Percentiles rank a stretch among this genome's conserved stretches.
phyloP scores from a whole-genome alignment of 2,329 filamentous ascomycete genomes.

The Fusarium redolens region DNA sequence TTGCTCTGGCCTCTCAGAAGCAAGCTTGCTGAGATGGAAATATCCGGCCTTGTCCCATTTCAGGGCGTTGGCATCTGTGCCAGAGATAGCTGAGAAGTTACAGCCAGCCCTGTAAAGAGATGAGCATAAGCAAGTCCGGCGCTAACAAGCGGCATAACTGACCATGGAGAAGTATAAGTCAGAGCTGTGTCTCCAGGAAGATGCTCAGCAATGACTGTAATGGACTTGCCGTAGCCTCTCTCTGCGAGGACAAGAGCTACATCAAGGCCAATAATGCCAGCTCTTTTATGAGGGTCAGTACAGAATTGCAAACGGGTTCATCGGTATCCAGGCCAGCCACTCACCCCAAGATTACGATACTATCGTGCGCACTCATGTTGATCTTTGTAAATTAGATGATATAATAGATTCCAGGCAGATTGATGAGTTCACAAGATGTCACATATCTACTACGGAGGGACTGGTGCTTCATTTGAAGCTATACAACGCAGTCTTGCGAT shows the following conservation, averaged over 20 bases:
- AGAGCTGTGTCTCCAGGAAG: not conserved
- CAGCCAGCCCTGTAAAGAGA: not conserved
- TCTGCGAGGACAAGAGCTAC: not conserved
- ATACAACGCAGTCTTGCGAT: accelerated
- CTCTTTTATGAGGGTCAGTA: not conserved
- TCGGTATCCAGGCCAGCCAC: not conserved
- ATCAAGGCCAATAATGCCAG: not conserved
- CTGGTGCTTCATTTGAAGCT: not conserved
- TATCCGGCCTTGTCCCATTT: conserved; percentile 6
- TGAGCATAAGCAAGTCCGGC: accelerated
- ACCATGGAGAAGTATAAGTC: conserved; percentile 2
- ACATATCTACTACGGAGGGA: too few species aligned
- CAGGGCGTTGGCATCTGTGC: not conserved
- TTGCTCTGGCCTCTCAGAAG: not conserved
- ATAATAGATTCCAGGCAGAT: too few species aligned
- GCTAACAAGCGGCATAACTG: accelerated
- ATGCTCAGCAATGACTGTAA: not conserved
- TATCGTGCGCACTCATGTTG: not conserved
- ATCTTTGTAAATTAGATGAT: accelerated
- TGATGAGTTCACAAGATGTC: not conserved
- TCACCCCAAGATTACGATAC: not conserved
- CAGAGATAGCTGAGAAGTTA: conserved; percentile 7
- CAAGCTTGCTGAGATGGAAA: not conserved
- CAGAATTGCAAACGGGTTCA: not conserved
- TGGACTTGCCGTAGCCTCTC: not conserved